These are phyloP conservation scores for Penicillium aurantiogriseum DNA, from an alignment of 2,329 filamentous ascomycete species.

Conservation along the genomic window DNA sequence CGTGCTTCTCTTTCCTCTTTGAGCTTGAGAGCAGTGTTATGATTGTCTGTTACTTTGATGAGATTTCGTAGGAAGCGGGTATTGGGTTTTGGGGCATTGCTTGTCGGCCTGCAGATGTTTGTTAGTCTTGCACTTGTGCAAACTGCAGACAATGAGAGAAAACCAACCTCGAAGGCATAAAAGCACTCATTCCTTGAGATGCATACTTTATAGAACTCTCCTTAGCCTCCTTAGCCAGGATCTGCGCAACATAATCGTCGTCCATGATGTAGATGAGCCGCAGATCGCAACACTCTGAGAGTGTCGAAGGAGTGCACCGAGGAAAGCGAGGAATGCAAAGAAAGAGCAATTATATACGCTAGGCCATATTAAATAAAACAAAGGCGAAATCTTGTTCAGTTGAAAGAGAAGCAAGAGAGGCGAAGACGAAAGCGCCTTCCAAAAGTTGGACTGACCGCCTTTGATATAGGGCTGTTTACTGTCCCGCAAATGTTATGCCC, in stretches of 20 bases:
- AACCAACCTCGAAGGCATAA: constrained; percentile 54
- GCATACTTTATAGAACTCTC: constrained; percentile 73
- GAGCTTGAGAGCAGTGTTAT: constrained; percentile 82
- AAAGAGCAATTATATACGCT: not conserved
- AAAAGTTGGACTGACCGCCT: constrained; percentile 11
- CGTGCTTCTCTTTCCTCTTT: constrained; percentile 79
- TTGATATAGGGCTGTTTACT: constrained; percentile 12
- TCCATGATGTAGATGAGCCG: constrained; percentile 39
- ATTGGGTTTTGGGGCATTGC: constrained; percentile 79
- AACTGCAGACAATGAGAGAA: not conserved
- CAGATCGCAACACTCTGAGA: constrained; percentile 20
- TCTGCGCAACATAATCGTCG: constrained; percentile 65
- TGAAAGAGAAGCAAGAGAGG: not conserved
- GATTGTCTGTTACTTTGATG: constrained; percentile 80
- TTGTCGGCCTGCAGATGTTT: constrained; percentile 53
- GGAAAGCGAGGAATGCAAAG: not conserved
- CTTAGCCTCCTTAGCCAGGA: constrained; percentile 78
- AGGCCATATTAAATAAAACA: not conserved
- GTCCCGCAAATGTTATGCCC: not conserved
- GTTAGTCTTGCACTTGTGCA: constrained; percentile 1
- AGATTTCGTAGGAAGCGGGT: constrained; percentile 85
- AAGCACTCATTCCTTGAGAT: constrained; percentile 69
- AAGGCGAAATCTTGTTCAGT: not conserved
- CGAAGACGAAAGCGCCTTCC: constrained; percentile 7
- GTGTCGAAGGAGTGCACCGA: not conserved